Conservation (phyloP, 2,329 filamentous ascomycete species). For the Xylariomycetidae sp. region DNA sequence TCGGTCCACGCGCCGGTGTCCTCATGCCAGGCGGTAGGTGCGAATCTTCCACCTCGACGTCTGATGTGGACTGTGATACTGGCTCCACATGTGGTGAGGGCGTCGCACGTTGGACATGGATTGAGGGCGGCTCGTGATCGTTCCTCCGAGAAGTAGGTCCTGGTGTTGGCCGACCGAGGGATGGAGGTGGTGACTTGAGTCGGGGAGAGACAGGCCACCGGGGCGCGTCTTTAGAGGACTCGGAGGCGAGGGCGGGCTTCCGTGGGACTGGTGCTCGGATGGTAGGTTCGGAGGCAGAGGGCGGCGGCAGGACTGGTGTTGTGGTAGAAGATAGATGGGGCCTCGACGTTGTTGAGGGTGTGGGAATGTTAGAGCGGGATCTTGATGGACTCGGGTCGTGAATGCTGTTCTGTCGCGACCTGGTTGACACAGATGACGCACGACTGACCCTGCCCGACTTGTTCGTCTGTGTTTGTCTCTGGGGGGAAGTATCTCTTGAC, state of each 20-base stretch:
- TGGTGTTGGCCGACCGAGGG: slow-evolving; percentile 35
- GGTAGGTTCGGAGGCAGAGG: slow-evolving; percentile 51
- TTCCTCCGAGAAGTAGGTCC: slow-evolving; percentile 31
- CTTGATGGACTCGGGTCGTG: slow-evolving; percentile 62
- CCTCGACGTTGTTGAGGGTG: slow-evolving; percentile 57
- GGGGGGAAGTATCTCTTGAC: slow-evolving; percentile 27
- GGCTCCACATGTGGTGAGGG: slow-evolving; percentile 42
- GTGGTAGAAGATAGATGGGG: slow-evolving; percentile 62
- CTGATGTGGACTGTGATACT: slow-evolving; percentile 33
- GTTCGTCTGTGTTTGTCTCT: slow-evolving; percentile 14
- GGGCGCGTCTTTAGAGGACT: slow-evolving; percentile 51
- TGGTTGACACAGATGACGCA: slow-evolving; percentile 30
- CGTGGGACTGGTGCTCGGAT: slow-evolving; percentile 60
- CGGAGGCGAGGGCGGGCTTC: slow-evolving; percentile 49
- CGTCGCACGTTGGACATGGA: slow-evolving; percentile 49
- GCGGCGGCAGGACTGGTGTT: slow-evolving; percentile 61
- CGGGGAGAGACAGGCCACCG: slow-evolving; percentile 76
- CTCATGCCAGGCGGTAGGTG: slow-evolving; percentile 49
- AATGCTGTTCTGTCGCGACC: slow-evolving; percentile 61
- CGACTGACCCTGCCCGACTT: slow-evolving; percentile 19
- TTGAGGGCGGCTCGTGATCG: slow-evolving; percentile 47
- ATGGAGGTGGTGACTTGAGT: slow-evolving; percentile 71
- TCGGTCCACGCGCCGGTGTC: slow-evolving; percentile 56
- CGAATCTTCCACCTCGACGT: slow-evolving; percentile 50
- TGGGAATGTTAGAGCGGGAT: slow-evolving; percentile 46